Evolutionary conservation across 306 rosid species (phyloP), one percentile per base, ranked within the genome.

Genomic region (Rubus parviflorus): DNA sequence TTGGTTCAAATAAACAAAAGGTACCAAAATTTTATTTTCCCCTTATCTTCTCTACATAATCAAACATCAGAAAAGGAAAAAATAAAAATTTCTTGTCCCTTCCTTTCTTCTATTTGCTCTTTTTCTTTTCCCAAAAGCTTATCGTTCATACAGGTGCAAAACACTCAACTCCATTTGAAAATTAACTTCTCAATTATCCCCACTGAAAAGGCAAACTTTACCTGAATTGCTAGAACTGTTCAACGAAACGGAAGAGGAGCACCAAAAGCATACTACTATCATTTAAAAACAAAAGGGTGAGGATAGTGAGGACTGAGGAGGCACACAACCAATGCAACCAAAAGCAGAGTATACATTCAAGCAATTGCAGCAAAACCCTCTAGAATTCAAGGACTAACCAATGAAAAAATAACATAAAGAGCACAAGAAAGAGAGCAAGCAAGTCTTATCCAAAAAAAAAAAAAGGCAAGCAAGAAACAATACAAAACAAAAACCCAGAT

Each of bases 1-100:
- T n/a, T 38, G 46, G 65, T 52, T 52, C 75, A 17, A 35, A n/a
- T 17, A 51, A 72, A 72, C 25, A n/a, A 53, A 72, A 54, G 47
- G 13, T 54, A n/a, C 40, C 51, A 54, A 19, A 66, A 40, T 40
- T 14, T 38, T 3, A n/a, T 19, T 5, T 14, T 12, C 8, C n/a
- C 67, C 15, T 30, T 38, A 71, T 17, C 48, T 72, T 72, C 49
- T 20, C 14, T 13, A 62, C 23, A 30, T 23, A 35, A 30, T 25
- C 9, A 30, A 61, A 61, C 17, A 64, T 13, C 69, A 35, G 43
- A 37, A 16, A 16, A 30, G 35, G 15, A 10, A 14, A 8, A 25
- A 35, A 37, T 37, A 6, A 16, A 16, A 1, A 14, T 16, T 3
- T 40, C 46, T 64, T 37, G 12, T 62, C n/a, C 3, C 9, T 30